Evolutionary conservation across 2,329 filamentous ascomycete species (phyloP), one percentile per base, ranked within the genome.

Genomic region (Graphilbum sp.): DNA sequence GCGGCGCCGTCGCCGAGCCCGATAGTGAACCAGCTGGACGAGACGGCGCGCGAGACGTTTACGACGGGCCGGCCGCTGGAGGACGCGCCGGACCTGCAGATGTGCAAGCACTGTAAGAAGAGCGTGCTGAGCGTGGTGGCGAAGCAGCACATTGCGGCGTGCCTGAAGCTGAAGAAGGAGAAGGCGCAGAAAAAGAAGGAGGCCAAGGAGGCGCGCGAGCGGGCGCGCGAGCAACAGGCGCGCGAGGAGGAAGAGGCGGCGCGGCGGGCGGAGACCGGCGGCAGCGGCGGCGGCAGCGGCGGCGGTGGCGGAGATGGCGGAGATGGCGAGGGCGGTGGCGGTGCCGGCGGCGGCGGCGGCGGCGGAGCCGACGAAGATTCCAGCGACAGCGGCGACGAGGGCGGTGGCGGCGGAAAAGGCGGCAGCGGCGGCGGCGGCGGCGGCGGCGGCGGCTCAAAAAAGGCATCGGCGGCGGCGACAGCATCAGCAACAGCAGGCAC

Each of bases 81-180:
- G 49, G 87, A 94, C 51, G 67, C 66, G 40, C 72, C 81, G 11
- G 84, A 93, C 45, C 69, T 84, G 10, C 76, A 90, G 36, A 69
- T 80, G 47, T 98, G 88, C 68, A 95, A 90, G 55, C 85, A 92
- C 55, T 98, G 88, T 62, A 94, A 90, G 59, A 87, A 92, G 50
- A 81, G 81, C 37, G 72, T 94, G 12, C 65, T 90, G 13, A 81
- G 79, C 49, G 74, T 74, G 24, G 76, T 75, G 1, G 80, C 83
- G 2, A 78, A 79, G 41, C 72, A 73, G 16, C 88, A 98, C 52
- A 84, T 94, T 43, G 77, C 79, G 29, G 74, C 79, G 34, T 98
- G 88, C 50, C 62, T 95, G 41, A 79, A 78, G 47, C 73, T 86
- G 40, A 94, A 93, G 60, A 85, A 79, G 50, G 79, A 83, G 54